Evolutionary conservation across 2,329 filamentous ascomycete genomes (phyloP), one percentile per base, ranked within the genome.

Genomic region (Penicillium janthinellum): DNA sequence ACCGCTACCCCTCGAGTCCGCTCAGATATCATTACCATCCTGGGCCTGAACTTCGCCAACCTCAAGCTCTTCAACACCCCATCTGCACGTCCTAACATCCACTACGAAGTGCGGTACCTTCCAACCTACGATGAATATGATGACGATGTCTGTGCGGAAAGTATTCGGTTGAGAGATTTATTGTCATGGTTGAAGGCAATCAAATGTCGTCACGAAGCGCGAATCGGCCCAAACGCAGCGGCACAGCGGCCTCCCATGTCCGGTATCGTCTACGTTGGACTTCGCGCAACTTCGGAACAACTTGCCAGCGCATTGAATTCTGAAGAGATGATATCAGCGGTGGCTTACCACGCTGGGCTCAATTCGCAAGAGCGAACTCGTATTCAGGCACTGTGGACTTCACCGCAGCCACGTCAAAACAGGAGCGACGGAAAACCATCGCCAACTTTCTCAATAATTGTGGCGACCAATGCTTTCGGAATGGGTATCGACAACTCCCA

Each of bases 401-500:
- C 72, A 1, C 67, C 71, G 12, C 58, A 57, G 25, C 53, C 64
- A 2, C 34, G 31, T 1, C 38, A 56, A 47, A 37, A 39, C 10
- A 5, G 48, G 17, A 53, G 60, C 5, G 54, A 64, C 35, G 63
- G 67, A 14, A 64, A 66, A 22, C 63, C 62, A n/a, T 54, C 64
- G 73, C 82, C 84, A 28, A 90, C 90, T 1, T 96, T 95, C 77
- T 92, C 95, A 73, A 87, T 98, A 51, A 94, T 98, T 61, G 92
- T 97, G 31, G 94, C 94, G 1, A 98, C 94, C 0, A 98, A 92
- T 1, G 94, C 94, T 0, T 98, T 98, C 70, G 94, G 94, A 2
- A 98, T 98, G 94, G 94, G 94, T 28, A 97, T 98, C 64, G 93
- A 98, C 76, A 97, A 97, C 75, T 88, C 95, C 54, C 90, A 96